Conservation (phyloP, 192 early-diverging fungal species). For the Spizellomyces sp. region DNA sequence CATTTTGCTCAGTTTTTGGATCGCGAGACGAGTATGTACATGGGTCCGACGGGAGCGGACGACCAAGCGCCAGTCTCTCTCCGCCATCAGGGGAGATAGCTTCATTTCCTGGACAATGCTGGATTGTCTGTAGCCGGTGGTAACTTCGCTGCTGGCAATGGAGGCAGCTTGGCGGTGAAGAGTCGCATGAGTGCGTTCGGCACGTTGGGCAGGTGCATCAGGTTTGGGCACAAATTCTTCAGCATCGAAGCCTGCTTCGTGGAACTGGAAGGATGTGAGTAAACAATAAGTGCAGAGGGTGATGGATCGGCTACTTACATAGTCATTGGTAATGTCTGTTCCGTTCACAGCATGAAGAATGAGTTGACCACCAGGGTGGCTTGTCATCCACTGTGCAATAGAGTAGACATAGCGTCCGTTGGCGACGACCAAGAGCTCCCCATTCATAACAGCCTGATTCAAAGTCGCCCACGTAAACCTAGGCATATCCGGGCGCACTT, state of each 20-base stretch:
- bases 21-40: slow-evolving; percentile 43
- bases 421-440: slow-evolving; percentile 44
- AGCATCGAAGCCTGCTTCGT: slow-evolving; percentile 48
- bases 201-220: slow-evolving; percentile 21
- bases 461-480: slow-evolving; percentile 42
- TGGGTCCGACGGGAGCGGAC: slow-evolving; percentile 41
- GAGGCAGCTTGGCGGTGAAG: neutral
- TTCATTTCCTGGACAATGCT: slow-evolving; percentile 25
- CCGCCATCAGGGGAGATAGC: slow-evolving; percentile 31
- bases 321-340: slow-evolving; percentile 53
- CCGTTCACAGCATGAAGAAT: slow-evolving; percentile 47
- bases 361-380: slow-evolving; percentile 51
- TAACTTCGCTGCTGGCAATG: neutral
- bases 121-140: neutral
- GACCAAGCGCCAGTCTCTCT: slow-evolving; percentile 41
- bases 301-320: slow-evolving; percentile 14
- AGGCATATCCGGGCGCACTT: slow-evolving; percentile 8
- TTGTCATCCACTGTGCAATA: slow-evolving; percentile 15
- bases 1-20: slow-evolving; percentile 36
- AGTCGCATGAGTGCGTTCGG: slow-evolving; percentile 4
- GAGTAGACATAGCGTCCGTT: slow-evolving; percentile 43
- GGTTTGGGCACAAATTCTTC: slow-evolving; percentile 38
- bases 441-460: slow-evolving; percentile 36
- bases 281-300: neutral
- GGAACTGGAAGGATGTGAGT: neutral